Evolutionary conservation across 495 filamentous ascomycete species (phyloP).

Genomic region (Immersiella caudata): DNA sequence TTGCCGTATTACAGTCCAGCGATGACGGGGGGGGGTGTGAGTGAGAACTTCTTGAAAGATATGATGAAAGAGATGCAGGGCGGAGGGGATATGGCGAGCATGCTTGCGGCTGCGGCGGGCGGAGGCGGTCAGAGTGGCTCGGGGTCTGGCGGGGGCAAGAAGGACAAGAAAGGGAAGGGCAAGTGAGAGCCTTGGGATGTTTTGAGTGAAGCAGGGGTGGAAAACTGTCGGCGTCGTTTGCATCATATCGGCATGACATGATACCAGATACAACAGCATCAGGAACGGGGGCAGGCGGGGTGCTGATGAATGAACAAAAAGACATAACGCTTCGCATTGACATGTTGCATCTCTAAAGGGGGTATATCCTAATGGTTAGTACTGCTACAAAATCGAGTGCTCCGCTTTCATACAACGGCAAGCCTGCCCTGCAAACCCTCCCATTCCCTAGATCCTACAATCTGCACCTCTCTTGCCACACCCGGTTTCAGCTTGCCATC

Average conservation of each 20-base stretch:
- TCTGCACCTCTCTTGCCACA: conserved; percentile 40
- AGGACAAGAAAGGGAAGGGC: conserved; percentile 56
- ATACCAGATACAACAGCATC: conserved; percentile 8
- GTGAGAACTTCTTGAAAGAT: conserved; percentile 94
- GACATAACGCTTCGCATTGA: conserved; percentile 19
- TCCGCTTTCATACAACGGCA: conserved; percentile 13
- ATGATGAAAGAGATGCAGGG: conserved; percentile 94
- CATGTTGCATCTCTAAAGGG: conserved; percentile 12
- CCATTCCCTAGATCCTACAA: conserved; percentile 48
- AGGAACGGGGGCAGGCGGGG: background rate
- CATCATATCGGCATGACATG: background rate
- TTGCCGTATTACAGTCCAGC: conserved; percentile 86
- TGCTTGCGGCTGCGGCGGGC: conserved; percentile 43
- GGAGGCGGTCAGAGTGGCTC: conserved; percentile 28
- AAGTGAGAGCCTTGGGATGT: conserved; percentile 23
- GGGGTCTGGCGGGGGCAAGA: conserved; percentile 36
- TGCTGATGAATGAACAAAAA: background rate
- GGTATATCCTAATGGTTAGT: conserved; percentile 18
- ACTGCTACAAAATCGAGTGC: conserved; percentile 14
- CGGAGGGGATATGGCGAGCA: conserved; percentile 49
- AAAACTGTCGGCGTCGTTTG: background rate
- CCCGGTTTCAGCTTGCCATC: conserved; percentile 38
- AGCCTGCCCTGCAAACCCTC: conserved; percentile 44
- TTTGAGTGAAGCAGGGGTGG: background rate
- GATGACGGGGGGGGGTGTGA: conserved; percentile 90